Percentiles rank a stretch among this genome's conserved stretches.
Conservation (phyloP, 2,329 filamentous ascomycete genomes). For the Pseudohalonectria lignicola region DNA sequence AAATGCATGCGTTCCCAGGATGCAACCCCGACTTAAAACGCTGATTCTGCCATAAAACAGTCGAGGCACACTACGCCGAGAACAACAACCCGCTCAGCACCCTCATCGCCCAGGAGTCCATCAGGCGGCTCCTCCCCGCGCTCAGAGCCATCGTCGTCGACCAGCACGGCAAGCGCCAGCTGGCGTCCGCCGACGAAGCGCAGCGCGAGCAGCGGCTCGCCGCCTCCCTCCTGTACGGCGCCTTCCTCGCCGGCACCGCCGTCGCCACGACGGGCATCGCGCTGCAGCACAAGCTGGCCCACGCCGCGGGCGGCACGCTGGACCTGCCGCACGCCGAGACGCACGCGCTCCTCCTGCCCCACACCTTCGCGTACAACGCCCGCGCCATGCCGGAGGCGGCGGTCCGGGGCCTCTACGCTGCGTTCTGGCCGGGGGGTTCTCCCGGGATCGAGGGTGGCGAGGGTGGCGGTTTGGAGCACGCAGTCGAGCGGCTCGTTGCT, state of each 20-base stretch:
- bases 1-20: too few species aligned
- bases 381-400: slow-evolving; percentile 40
- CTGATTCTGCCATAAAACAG: too few species aligned
- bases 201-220: slow-evolving; percentile 25
- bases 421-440: slow-evolving; percentile 20
- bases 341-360: slow-evolving; percentile 51
- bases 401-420: slow-evolving; percentile 34
- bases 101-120: slow-evolving; percentile 47
- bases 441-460: background rate
- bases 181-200: slow-evolving; percentile 20
- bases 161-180: background rate
- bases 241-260: slow-evolving; percentile 53
- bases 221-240: slow-evolving; percentile 46
- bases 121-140: slow-evolving; percentile 36
- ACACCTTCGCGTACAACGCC: slow-evolving; percentile 52
- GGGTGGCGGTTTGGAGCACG: background rate
- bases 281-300: slow-evolving; percentile 58
- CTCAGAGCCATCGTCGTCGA: slow-evolving; percentile 38
- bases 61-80: slow-evolving; percentile 51
- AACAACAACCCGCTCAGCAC: slow-evolving; percentile 50
- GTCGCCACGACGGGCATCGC: slow-evolving; percentile 51
- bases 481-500: background rate
- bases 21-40: too few species aligned
- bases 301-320: slow-evolving; percentile 52
- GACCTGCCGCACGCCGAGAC: slow-evolving; percentile 55